These are phyloP conservation scores for Ophiosphaerella herpotricha DNA, from an alignment of 2,329 filamentous ascomycete species.

Conservation along the genomic window DNA sequence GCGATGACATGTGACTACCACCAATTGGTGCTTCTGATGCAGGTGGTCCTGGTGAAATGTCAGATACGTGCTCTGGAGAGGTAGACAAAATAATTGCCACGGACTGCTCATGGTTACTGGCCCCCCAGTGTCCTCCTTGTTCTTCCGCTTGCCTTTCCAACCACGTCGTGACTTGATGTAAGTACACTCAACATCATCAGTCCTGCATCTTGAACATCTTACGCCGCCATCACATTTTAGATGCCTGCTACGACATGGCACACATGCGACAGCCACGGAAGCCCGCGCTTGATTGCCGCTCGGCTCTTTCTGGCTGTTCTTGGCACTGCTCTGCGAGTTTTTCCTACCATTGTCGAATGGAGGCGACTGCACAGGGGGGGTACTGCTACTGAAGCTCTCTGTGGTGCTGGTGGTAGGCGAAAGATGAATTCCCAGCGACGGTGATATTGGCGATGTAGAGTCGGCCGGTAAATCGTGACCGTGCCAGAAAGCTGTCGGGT, in stretches of 20 bases:
- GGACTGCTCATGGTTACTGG: conserved; percentile 26
- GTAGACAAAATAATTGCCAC: conserved; percentile 4
- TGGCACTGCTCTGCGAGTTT: conserved; percentile 19
- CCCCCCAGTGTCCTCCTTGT: conserved; percentile 38
- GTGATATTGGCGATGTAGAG: conserved; percentile 24
- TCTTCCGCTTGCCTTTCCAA: conserved; percentile 51
- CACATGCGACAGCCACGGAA: conserved; percentile 53
- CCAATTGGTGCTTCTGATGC: conserved; percentile 16
- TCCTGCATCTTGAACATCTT: conserved; percentile 55
- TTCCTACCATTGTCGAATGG: conserved; percentile 30
- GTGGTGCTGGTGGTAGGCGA: conserved; percentile 38
- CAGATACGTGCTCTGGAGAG: conserved; percentile 4
- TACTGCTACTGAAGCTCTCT: conserved; percentile 33
- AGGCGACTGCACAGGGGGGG: conserved; percentile 40
- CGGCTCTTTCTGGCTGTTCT: conserved; percentile 25
- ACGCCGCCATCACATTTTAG: conserved; percentile 59
- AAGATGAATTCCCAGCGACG: conserved; percentile 32
- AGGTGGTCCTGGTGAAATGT: conserved; percentile 6
- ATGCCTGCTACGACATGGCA: conserved; percentile 57
- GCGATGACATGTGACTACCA: conserved; percentile 35
- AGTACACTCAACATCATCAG: conserved; percentile 52
- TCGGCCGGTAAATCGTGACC: conserved; percentile 32
- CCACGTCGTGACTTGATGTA: conserved; percentile 60
- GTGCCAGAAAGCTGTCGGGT: conserved; percentile 41
- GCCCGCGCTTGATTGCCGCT: conserved; percentile 30